Evolutionary conservation across 176 grass and related monocot genomes (phyloP).

Genomic region (Carex myosuroides): DNA sequence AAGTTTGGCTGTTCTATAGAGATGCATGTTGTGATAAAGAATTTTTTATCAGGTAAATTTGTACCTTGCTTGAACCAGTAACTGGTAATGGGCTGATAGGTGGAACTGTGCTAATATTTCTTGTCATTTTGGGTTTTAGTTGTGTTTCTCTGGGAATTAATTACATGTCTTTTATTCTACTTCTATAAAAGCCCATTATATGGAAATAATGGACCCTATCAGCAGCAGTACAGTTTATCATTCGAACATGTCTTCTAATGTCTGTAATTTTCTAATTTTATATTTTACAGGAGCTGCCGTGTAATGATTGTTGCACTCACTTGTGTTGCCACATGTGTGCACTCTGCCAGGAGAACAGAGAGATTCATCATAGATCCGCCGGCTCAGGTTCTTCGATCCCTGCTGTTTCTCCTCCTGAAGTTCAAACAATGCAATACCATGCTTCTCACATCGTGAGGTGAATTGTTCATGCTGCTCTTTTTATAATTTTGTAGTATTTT

Average conservation of each 20-base stretch:
- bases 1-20: background rate
- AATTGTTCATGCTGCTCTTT: background rate
- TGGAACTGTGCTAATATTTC: background rate
- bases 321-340: slow-evolving; percentile 88
- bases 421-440: slow-evolving; percentile 59
- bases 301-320: slow-evolving; percentile 72
- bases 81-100: background rate
- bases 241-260: background rate
- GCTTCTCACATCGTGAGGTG: background rate
- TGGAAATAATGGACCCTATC: background rate
- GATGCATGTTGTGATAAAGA: background rate
- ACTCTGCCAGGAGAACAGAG: slow-evolving; percentile 86
- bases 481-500: background rate
- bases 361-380: slow-evolving; percentile 61
- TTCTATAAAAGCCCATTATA: background rate
- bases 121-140: background rate
- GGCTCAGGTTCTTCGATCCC: slow-evolving; percentile 8
- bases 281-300: slow-evolving; percentile 62
- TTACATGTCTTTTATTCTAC: background rate
- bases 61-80: background rate
- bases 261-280: slow-evolving; percentile 1
- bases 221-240: background rate
- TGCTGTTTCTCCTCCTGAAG: slow-evolving; percentile 42
- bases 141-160: background rate
- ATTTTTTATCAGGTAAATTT: background rate